These are phyloP conservation scores for Saraca asoca DNA, from an alignment of 331 rosid species.

Conservation along the genomic window DNA sequence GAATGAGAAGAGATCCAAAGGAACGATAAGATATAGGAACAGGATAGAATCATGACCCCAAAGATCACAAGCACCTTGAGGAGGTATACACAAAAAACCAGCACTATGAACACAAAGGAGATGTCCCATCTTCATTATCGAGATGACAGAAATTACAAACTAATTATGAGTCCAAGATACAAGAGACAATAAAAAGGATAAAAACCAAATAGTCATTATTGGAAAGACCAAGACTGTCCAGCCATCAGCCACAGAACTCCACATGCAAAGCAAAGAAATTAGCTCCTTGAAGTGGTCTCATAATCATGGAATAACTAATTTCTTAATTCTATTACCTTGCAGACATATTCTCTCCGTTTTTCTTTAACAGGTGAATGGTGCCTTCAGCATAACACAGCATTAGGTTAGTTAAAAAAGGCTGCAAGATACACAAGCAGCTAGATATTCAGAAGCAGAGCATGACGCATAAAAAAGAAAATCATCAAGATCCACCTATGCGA, in stretches of 20 bases:
- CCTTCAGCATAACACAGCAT: slow-evolving; percentile 99
- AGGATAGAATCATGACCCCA: slow-evolving; percentile 26
- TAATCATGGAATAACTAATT: slow-evolving; percentile 57
- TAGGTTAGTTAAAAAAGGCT: slow-evolving; percentile 79
- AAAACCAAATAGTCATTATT: slow-evolving; percentile 15
- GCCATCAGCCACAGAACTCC: slow-evolving; percentile 46
- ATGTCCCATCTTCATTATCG: slow-evolving; percentile 20
- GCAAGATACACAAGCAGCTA: slow-evolving; percentile 79
- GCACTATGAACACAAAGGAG: slow-evolving; percentile 31
- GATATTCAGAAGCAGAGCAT: slow-evolving; percentile 72
- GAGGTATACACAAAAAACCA: slow-evolving; percentile 25
- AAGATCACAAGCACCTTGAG: slow-evolving; percentile 32
- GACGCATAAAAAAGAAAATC: slow-evolving; percentile 70
- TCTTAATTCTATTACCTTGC: slow-evolving; percentile 89
- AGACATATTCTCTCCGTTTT: slow-evolving; percentile 97
- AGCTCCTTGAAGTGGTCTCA: slow-evolving; percentile 47
- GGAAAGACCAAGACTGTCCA: slow-evolving; percentile 31
- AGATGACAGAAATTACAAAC: slow-evolving; percentile 25
- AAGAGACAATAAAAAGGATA: slow-evolving; percentile 24
- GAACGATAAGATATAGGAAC: slow-evolving; percentile 32
- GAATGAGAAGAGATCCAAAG: slow-evolving; percentile 25
- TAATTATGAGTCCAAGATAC: slow-evolving; percentile 31
- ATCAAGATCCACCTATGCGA: slow-evolving; percentile 97
- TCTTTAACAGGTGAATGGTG: slow-evolving; percentile 98
- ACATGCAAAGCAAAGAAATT: slow-evolving; percentile 44